These are phyloP conservation scores for Nothophoma quercina DNA, from an alignment of 2,329 filamentous ascomycete genomes.

Conservation along the genomic window DNA sequence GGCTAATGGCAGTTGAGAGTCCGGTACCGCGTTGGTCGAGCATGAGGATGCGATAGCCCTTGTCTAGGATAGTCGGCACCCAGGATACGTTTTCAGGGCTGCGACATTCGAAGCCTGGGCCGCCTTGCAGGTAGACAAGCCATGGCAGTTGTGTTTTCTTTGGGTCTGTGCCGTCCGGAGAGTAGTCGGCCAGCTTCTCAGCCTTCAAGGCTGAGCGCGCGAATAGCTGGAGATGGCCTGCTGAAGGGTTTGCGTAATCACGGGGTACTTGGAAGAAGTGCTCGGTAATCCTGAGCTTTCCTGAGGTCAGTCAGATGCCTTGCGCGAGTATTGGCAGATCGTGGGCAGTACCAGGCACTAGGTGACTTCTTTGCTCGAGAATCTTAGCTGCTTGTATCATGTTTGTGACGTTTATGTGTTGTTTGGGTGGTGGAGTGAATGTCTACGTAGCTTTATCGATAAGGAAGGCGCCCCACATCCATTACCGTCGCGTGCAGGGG, in stretches of 20 bases:
- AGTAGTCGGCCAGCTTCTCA: conserved; percentile 65
- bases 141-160: conserved; percentile 62
- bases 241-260: conserved; percentile 71
- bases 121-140: conserved; percentile 81
- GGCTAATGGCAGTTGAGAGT: conserved; percentile 79
- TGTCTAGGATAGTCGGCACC: conserved; percentile 74
- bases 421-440: conserved; percentile 18
- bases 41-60: conserved; percentile 82
- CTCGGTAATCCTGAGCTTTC: conserved; percentile 78
- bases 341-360: conserved; percentile 51
- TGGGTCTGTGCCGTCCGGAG: conserved; percentile 58
- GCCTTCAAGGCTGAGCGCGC: conserved; percentile 75
- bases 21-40: conserved; percentile 94
- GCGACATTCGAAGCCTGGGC: conserved; percentile 79
- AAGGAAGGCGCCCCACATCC: conserved; percentile 18
- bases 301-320: conserved; percentile 53
- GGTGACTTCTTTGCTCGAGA: conserved; percentile 54
- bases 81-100: conserved; percentile 77
- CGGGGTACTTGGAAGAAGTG: conserved; percentile 87
- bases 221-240: conserved; percentile 75
- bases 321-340: background rate
- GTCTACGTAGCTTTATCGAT: conserved; percentile 27
- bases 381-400: conserved; percentile 57
- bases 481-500: background rate
- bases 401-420: conserved; percentile 18